A percentile compares a stretch with the other conserved stretches of the same genome.
These are phyloP conservation scores for Graphiopsis chlorocephala DNA, from an alignment of 2,329 filamentous ascomycete genomes.

Conservation along the genomic window DNA sequence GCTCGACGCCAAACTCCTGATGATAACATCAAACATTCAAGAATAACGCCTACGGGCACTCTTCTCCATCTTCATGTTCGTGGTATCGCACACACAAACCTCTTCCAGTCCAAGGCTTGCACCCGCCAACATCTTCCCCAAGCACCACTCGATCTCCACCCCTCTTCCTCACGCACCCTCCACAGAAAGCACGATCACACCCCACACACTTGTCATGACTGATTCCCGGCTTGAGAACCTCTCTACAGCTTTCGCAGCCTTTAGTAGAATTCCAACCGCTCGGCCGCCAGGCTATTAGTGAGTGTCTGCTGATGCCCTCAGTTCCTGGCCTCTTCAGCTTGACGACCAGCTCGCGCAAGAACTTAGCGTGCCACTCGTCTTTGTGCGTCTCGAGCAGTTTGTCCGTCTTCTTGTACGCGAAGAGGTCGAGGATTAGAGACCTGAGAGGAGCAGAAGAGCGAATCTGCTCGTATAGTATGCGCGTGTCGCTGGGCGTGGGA, in stretches of 20 bases:
- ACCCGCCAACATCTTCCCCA: constrained; percentile 35
- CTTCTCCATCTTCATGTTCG: constrained; percentile 35
- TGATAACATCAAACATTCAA: neutral
- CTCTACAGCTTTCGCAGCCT: constrained; percentile 41
- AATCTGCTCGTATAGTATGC: constrained; percentile 47
- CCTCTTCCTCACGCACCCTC: constrained; percentile 37
- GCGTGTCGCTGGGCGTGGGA: constrained; percentile 48
- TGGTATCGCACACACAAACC: constrained; percentile 37
- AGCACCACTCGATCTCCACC: constrained; percentile 26
- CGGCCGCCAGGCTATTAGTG: constrained; percentile 40
- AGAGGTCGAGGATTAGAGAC: constrained; percentile 47
- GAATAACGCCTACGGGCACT: neutral
- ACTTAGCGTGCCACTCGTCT: constrained; percentile 49
- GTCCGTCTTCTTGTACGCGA: constrained; percentile 54
- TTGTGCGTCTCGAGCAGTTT: constrained; percentile 45
- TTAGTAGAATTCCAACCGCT: constrained; percentile 31
- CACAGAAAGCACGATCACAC: constrained; percentile 44
- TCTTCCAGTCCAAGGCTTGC: constrained; percentile 39
- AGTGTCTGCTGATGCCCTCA: constrained; percentile 43
- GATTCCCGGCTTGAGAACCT: constrained; percentile 39
- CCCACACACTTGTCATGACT: constrained; percentile 39
- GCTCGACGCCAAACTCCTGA: neutral
- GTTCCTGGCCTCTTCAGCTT: constrained; percentile 45
- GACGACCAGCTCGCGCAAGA: constrained; percentile 48
- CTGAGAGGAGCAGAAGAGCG: constrained; percentile 40